These are phyloP conservation scores for Colletotrichum gigasporum DNA, from an alignment of 2,329 filamentous ascomycete genomes.

Conservation along the genomic window DNA sequence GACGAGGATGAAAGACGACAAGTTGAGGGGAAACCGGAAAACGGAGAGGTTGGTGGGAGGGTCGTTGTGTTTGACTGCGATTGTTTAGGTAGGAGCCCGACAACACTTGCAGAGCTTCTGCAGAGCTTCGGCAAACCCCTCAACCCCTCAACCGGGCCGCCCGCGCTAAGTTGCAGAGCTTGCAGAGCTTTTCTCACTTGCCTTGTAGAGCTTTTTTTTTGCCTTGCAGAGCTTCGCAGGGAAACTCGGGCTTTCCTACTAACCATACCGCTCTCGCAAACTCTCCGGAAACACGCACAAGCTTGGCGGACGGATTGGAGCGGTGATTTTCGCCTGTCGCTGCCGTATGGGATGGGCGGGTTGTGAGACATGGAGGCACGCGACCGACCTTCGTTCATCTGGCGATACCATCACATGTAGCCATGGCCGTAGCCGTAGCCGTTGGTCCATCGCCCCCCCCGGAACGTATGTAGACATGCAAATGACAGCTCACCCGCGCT, in stretches of 20 bases:
- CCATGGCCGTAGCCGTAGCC: background rate
- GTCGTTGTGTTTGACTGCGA: background rate
- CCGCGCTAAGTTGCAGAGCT: slow-evolving; percentile 30
- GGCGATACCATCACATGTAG: slow-evolving; percentile 20
- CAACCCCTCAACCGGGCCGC: too few relatives aligned
- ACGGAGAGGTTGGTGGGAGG: background rate
- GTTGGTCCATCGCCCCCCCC: background rate
- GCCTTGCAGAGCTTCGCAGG: slow-evolving; percentile 19
- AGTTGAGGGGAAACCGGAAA: background rate
- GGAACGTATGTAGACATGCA: background rate
- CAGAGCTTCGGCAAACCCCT: slow-evolving; percentile 25
- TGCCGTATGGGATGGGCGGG: background rate
- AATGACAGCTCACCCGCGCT: background rate
- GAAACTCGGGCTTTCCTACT: slow-evolving; percentile 4
- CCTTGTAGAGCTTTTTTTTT: background rate
- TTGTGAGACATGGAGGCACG: slow-evolving; percentile 28
- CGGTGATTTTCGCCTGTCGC: background rate
- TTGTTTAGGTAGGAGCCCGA: background rate
- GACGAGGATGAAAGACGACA: background rate
- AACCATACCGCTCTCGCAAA: background rate
- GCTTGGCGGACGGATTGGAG: background rate
- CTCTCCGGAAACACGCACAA: background rate
- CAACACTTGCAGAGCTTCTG: slow-evolving; percentile 28
- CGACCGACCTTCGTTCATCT: slow-evolving; percentile 23
- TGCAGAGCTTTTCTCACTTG: background rate